Conservation (phyloP, 371 early-diverging fungal genomes). For the Mucor mucedo region DNA sequence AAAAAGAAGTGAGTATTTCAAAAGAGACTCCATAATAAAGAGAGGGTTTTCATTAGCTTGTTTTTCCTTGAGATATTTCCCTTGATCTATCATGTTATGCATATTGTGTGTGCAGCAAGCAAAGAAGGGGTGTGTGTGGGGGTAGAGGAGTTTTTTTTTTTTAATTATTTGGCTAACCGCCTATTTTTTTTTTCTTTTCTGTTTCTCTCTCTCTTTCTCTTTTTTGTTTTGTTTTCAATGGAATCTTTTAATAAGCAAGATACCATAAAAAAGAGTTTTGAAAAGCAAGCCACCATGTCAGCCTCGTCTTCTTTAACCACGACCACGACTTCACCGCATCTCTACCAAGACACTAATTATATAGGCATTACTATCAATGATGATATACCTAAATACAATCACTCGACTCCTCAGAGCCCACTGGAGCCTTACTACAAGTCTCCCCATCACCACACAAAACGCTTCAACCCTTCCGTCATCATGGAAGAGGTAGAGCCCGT, state of each 20-base stretch:
- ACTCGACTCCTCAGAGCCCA: conserved; percentile 4
- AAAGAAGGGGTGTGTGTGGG: too few species aligned
- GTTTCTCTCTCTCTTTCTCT: not conserved
- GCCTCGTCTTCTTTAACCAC: conserved; percentile 5
- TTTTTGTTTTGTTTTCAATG: not conserved
- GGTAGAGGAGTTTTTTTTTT: too few species aligned
- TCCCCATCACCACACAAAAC: not conserved
- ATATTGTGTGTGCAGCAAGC: too few species aligned
- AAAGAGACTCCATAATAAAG: too few species aligned
- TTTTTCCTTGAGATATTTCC: too few species aligned
- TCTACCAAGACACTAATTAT: conserved; percentile 35
- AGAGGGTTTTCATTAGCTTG: too few species aligned
- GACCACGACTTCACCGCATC: not conserved
- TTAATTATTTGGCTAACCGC: not conserved
- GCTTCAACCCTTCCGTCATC: not conserved
- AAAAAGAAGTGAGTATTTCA: too few species aligned
- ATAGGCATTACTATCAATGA: conserved; percentile 43
- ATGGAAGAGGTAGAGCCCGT: conserved; percentile 9
- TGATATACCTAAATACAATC: conserved; percentile 12
- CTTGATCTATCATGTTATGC: too few species aligned
- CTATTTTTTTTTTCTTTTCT: not conserved
- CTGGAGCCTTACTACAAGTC: conserved; percentile 2
- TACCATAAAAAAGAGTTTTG: conserved; percentile 2
- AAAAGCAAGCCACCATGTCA: not conserved
- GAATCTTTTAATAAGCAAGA: conserved; percentile 7